Evolutionary conservation across 768 basidiomycete species (phyloP).

Genomic region (Suillus subalutaceus): DNA sequence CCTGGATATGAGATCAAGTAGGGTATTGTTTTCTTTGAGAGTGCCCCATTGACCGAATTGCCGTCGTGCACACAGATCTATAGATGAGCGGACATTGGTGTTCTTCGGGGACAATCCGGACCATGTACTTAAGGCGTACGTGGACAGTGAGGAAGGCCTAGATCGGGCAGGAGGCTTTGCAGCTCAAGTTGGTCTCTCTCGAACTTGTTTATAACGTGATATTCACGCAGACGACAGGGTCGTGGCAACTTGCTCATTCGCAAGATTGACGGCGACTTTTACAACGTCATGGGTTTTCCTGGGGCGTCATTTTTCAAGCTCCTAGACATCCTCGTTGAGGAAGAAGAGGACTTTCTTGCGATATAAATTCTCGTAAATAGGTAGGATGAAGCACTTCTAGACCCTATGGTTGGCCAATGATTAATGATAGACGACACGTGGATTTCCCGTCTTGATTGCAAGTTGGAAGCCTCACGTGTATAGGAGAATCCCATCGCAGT

Average conservation of each 20-base stretch:
- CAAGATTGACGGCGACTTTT: conserved; percentile 87
- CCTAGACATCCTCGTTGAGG: conserved; percentile 68
- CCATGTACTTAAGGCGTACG: conserved; percentile 74
- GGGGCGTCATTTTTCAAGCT: conserved; percentile 82
- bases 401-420: neutral
- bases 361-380: conserved; percentile 15
- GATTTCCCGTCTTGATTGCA: neutral
- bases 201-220: neutral
- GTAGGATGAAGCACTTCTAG: neutral
- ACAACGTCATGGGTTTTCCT: conserved; percentile 93
- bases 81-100: conserved; percentile 82
- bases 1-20: conserved; percentile 79
- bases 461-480: neutral
- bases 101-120: conserved; percentile 69
- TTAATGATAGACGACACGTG: neutral
- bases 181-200: conserved; percentile 64
- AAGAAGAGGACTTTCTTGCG: conserved; percentile 72
- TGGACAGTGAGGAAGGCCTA: conserved; percentile 80
- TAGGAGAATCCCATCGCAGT: neutral
- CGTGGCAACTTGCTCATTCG: conserved; percentile 80
- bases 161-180: conserved; percentile 95
- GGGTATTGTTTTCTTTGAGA: conserved; percentile 14
- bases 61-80: conserved; percentile 50
- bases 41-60: neutral
- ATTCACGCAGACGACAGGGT: conserved; percentile 49